These are phyloP conservation scores for Jacaranda copaia DNA, from an alignment of 257 asterid species.

Conservation along the genomic window DNA sequence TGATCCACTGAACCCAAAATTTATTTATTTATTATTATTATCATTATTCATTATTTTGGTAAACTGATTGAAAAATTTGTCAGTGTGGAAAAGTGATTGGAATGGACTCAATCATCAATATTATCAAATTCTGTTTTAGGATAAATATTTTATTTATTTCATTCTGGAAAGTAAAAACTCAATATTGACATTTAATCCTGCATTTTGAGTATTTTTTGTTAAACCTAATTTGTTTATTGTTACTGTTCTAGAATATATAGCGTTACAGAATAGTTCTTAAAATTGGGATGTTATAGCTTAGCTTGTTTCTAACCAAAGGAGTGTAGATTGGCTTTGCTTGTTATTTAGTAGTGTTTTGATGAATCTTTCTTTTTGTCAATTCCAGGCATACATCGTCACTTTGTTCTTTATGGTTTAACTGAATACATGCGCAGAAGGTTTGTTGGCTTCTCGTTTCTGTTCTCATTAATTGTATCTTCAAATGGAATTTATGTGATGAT, in stretches of 20 bases:
- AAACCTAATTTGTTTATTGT: neutral
- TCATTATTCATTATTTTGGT: neutral
- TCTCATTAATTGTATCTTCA: slow-evolving; percentile 14
- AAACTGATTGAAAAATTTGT: neutral
- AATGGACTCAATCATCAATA: slow-evolving; percentile 10
- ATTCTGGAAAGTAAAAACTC: neutral
- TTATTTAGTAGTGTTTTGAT: neutral
- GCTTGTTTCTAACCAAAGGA: slow-evolving; percentile 13
- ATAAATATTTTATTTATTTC: neutral
- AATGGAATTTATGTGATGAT: slow-evolving; percentile 10
- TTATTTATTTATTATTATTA: neutral
- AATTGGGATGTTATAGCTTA: neutral
- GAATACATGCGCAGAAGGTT: slow-evolving; percentile 80
- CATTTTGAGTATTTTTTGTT: neutral
- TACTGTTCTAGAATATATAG: neutral
- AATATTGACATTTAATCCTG: slow-evolving; percentile 9
- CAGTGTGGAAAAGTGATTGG: neutral
- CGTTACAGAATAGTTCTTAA: neutral
- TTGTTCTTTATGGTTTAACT: slow-evolving; percentile 60
- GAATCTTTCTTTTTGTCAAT: slow-evolving; percentile 22
- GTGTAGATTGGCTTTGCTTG: neutral
- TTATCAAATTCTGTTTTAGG: neutral
- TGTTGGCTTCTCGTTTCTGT: slow-evolving; percentile 18
- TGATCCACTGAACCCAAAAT: neutral
- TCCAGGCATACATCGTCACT: slow-evolving; percentile 87